Conservation (phyloP, 139 green algal genomes). For the Chlorella sorokiniana region DNA sequence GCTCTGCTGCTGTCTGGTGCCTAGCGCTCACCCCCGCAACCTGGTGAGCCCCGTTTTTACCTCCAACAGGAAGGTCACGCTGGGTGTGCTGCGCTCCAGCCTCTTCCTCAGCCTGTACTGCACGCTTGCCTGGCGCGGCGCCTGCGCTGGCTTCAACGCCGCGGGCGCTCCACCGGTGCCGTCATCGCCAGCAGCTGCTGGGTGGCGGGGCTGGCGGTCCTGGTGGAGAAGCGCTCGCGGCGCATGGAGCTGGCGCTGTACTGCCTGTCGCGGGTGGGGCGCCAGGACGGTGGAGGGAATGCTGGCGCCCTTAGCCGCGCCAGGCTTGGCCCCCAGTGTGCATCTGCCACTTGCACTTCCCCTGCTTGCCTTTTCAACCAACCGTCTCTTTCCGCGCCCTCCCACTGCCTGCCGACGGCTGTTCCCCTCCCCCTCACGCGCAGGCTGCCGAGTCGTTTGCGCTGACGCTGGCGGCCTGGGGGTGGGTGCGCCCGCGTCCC, state of each 20-base stretch:
- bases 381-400: not conserved
- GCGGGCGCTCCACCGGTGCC: constrained; percentile 48
- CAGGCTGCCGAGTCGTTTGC: constrained; percentile 75
- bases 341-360: too few relatives aligned
- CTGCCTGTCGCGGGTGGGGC: constrained; percentile 61
- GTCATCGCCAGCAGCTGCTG: constrained; percentile 61
- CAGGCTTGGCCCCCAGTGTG: too few relatives aligned
- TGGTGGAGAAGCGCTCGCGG: constrained; percentile 93
- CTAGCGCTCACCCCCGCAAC: not conserved
- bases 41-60: not conserved
- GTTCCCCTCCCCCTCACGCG: not conserved
- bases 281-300: too few relatives aligned
- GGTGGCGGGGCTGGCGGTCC: constrained; percentile 66
- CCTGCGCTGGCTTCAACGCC: constrained; percentile 44
- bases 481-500: constrained; percentile 41
- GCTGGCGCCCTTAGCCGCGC: too few relatives aligned
- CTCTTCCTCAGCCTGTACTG: constrained; percentile 88
- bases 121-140: constrained; percentile 77
- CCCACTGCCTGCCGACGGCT: too few relatives aligned
- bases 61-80: constrained; percentile 33
- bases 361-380: too few relatives aligned
- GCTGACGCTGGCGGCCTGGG: constrained; percentile 58
- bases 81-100: constrained; percentile 75
- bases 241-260: constrained; percentile 97
- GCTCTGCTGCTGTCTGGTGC: not conserved